Base-by-base conservation (phyloP, 192 early-diverging fungal species). In the Geranomyces variabilis region DNA sequence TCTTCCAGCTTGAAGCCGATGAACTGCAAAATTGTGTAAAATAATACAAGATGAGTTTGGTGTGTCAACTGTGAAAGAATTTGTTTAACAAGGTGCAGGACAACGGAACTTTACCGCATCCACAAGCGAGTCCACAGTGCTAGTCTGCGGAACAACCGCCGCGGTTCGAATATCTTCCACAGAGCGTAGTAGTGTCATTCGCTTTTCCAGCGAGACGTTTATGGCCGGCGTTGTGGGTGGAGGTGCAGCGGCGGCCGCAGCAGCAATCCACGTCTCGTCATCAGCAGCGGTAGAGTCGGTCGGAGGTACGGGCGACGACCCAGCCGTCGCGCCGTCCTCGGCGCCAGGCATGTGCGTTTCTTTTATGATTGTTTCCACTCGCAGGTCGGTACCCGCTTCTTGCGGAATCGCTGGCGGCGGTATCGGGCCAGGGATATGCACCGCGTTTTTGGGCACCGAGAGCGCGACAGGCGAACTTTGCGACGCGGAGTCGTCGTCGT, bases 1-100 rank as follows among this genome's bases (percentile, higher is more conserved):
- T 69, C 68, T 41, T 33, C 56, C 56, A 21, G 34, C 43, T 69
- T 74, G 36, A 69, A 36, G 6, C 48, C 43, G n/a, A 64, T 57
- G 30, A 73, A 73, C 71, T 73, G 31, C 51, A 28, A 47, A 47
- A 19, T n/a, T n/a, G n/a, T n/a, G n/a, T n/a, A n/a, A n/a, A n/a
- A n/a, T n/a, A n/a, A n/a, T n/a, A n/a, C n/a, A n/a, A n/a, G n/a
- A n/a, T n/a, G n/a, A n/a, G n/a, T n/a, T n/a, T n/a, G n/a, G n/a
- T n/a, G n/a, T n/a, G n/a, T n/a, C n/a, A n/a, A n/a, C n/a, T n/a
- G n/a, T n/a, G n/a, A n/a, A n/a, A n/a, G n/a, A n/a, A n/a, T n/a
- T n/a, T n/a, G n/a, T n/a, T n/a, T n/a, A n/a, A n/a, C n/a, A 24
- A 51, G 64, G 30, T 19, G 21, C 13, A 26, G 17, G 4, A 48